Evolutionary conservation across 1,284 basidiomycete species (phyloP).

Genomic region (Wallemia ichthyophaga): DNA sequence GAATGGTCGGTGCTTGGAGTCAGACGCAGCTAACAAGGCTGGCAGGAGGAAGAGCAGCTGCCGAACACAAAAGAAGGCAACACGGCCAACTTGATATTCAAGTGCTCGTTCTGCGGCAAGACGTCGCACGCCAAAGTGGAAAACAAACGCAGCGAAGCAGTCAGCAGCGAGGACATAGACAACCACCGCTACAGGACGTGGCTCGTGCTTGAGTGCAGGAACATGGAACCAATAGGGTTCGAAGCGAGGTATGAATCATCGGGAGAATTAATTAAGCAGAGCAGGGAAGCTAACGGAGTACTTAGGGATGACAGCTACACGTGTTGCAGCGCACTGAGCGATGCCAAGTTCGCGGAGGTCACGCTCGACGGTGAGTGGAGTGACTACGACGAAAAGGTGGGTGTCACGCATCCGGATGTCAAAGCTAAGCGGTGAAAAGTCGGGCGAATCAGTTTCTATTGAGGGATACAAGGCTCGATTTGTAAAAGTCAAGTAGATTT

Average conservation of each 20-base stretch:
- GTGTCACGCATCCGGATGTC: background rate
- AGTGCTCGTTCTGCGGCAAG: background rate
- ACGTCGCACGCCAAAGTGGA: background rate
- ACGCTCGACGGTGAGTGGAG: background rate
- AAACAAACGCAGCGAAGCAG: background rate
- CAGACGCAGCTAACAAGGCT: background rate
- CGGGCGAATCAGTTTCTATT: background rate
- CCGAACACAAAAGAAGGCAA: background rate
- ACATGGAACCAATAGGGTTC: background rate
- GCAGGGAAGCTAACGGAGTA: background rate
- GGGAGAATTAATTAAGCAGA: no score
- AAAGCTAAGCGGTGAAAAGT: background rate
- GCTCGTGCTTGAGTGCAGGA: background rate
- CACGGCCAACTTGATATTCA: background rate
- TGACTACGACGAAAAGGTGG: background rate
- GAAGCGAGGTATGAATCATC: background rate
- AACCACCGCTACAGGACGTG: background rate
- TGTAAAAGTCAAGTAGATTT: background rate
- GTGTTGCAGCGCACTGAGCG: background rate
- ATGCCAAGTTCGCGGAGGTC: background rate
- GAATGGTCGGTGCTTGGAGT: no score
- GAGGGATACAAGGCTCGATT: background rate
- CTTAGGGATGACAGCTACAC: background rate
- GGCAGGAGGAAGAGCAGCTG: background rate
- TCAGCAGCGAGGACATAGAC: background rate